phyloP scores from a whole-genome alignment of 1,139 yeast genomes.

The Pichia cactophila region DNA sequence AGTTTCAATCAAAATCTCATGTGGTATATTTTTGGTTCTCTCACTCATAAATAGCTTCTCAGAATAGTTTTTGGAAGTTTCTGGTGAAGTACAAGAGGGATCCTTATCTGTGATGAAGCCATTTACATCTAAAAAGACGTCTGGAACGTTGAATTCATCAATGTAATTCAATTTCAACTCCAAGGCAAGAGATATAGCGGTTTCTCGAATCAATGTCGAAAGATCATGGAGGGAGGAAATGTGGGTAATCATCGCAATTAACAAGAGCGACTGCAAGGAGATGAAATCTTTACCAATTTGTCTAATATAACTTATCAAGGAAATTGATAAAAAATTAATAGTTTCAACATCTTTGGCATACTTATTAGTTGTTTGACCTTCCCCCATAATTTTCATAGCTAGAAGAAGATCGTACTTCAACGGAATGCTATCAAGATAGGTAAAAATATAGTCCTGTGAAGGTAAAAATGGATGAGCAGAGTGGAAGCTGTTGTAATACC shows the following conservation, averaged over 20 bases:
- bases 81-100: slow-evolving; percentile 1
- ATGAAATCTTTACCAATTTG: slow-evolving; percentile 35
- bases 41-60: slow-evolving; percentile 22
- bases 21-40: slow-evolving; percentile 26
- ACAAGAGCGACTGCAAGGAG: slow-evolving; percentile 34
- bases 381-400: slow-evolving; percentile 40
- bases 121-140: slow-evolving; percentile 27
- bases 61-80: slow-evolving; percentile 8
- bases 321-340: slow-evolving; percentile 31
- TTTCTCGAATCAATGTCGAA: slow-evolving; percentile 34
- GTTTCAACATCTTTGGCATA: slow-evolving; percentile 33
- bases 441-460: slow-evolving; percentile 28
- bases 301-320: slow-evolving; percentile 32
- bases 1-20: slow-evolving; percentile 27
- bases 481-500: slow-evolving; percentile 36
- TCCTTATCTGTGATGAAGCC: slow-evolving; percentile 22
- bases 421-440: slow-evolving; percentile 29
- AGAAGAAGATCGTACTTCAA: slow-evolving; percentile 34
- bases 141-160: slow-evolving; percentile 26
- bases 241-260: slow-evolving; percentile 37
- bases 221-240: slow-evolving; percentile 41
- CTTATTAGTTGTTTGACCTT: slow-evolving; percentile 33
- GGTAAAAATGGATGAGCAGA: slow-evolving; percentile 41
- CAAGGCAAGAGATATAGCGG: slow-evolving; percentile 32
- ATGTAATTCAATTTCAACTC: slow-evolving; percentile 32